Conservation (phyloP, 305 asterid species). For the Solanum hybrid region DNA sequence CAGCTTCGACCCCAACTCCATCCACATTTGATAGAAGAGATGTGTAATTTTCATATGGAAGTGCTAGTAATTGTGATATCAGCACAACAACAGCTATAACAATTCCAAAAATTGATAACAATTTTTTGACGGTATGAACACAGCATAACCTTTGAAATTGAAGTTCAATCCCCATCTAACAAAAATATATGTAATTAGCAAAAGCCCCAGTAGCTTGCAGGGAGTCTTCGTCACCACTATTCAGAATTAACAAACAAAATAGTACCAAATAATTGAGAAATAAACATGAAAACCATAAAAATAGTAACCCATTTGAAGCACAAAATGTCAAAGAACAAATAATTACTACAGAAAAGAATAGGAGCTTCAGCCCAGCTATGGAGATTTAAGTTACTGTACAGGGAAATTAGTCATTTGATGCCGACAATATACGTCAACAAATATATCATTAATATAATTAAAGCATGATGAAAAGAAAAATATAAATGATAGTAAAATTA, state of each 20-base stretch:
- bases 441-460: background rate
- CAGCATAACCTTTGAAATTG: conserved; percentile 16
- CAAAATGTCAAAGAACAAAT: background rate
- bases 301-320: background rate
- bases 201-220: background rate
- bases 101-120: conserved; percentile 19
- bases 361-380: background rate
- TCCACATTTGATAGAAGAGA: conserved; percentile 14
- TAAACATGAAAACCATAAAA: background rate
- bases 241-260: background rate
- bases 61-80: conserved; percentile 21
- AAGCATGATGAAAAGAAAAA: background rate
- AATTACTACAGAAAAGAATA: background rate
- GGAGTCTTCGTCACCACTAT: background rate
- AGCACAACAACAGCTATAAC: conserved; percentile 13
- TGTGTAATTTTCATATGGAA: conserved; percentile 21
- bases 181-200: background rate
- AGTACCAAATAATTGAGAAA: background rate
- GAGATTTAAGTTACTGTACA: background rate
- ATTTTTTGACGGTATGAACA: conserved; percentile 7
- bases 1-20: conserved; percentile 5
- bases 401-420: background rate
- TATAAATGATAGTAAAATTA: background rate
- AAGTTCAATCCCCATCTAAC: conserved; percentile 12
- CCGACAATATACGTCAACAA: background rate